Conservation (phyloP, 441 rosid genomes). For the Gossypium trilobum region DNA sequence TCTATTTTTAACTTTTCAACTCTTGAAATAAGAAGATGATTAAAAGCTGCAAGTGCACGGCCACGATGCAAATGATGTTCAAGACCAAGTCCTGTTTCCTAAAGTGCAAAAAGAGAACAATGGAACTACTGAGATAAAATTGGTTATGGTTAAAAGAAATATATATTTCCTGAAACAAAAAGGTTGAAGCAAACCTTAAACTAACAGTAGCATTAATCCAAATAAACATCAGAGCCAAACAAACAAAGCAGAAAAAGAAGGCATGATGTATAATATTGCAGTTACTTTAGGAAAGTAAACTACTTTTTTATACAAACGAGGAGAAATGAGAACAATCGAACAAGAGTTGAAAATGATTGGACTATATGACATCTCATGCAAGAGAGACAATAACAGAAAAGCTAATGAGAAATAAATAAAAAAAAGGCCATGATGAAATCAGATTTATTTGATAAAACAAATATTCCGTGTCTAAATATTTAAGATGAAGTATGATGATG, state of each 20-base stretch:
- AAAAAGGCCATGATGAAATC: background rate
- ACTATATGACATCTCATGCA: background rate
- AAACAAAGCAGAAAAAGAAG: background rate
- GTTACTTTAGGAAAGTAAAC: background rate
- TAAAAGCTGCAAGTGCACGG: conserved; percentile 92
- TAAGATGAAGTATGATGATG: background rate
- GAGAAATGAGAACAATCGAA: background rate
- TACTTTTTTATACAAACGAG: background rate
- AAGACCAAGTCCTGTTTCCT: conserved; percentile 87
- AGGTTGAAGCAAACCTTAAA: background rate
- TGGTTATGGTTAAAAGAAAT: background rate
- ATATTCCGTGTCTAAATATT: background rate
- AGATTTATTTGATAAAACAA: conserved; percentile 2
- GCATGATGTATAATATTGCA: background rate
- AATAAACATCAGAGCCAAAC: background rate
- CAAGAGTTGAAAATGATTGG: conserved; percentile 4
- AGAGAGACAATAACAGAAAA: background rate
- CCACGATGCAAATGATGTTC: conserved; percentile 97
- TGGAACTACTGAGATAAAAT: background rate
- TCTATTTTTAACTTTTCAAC: conserved; percentile 61
- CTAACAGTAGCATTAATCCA: background rate
- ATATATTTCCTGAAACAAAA: conserved; percentile 7
- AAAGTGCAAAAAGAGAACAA: conserved; percentile 16
- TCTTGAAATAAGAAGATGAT: conserved; percentile 67
- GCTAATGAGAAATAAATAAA: background rate